Conservation (phyloP, 2,329 filamentous ascomycete species). For the Scedosporium dehoogii region DNA sequence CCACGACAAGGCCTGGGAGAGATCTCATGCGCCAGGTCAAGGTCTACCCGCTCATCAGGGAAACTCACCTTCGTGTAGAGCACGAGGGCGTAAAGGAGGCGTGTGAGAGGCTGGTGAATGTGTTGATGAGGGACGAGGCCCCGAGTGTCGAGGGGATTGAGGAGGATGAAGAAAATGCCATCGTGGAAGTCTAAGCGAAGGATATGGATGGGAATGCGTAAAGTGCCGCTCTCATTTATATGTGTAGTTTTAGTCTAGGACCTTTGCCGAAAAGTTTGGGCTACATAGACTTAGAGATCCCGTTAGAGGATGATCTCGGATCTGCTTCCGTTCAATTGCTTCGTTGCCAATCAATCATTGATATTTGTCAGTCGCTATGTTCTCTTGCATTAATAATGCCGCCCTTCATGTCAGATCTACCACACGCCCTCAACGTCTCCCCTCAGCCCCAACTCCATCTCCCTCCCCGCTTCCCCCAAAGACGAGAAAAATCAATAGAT, state of each 20-base stretch:
- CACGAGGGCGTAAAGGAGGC: slow-evolving; percentile 74
- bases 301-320: not conserved
- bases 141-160: slow-evolving; percentile 31
- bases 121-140: slow-evolving; percentile 72
- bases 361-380: not conserved
- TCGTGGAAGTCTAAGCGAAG: slow-evolving; percentile 39
- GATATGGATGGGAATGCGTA: not conserved
- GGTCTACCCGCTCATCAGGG: slow-evolving; percentile 82
- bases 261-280: too few relatives aligned
- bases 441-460: not conserved
- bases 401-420: not conserved
- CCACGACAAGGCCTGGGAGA: slow-evolving; percentile 65
- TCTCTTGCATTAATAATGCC: not conserved
- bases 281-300: too few relatives aligned
- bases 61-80: slow-evolving; percentile 69
- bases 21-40: slow-evolving; percentile 66
- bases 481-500: not conserved
- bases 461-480: not conserved
- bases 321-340: not conserved
- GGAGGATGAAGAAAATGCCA: slow-evolving; percentile 43
- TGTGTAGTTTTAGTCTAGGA: not conserved
- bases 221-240: not conserved
- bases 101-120: slow-evolving; percentile 82
- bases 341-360: not conserved
- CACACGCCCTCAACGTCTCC: not conserved